These are phyloP conservation scores for Acacia acuminata DNA, from an alignment of 306 rosid species.

Conservation along the genomic window DNA sequence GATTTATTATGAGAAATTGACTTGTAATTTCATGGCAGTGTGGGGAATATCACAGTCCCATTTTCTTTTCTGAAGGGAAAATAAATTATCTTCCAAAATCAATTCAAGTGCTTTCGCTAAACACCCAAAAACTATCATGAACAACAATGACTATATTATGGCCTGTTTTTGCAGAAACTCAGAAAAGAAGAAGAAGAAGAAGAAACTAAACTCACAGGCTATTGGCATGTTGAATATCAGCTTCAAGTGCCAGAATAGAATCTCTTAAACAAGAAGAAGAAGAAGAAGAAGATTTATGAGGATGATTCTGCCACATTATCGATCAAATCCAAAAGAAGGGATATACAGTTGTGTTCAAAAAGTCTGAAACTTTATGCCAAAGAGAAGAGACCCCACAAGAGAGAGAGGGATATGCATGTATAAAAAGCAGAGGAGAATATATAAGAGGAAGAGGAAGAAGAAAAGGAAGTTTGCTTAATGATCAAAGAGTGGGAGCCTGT, in stretches of 20 bases:
- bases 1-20: background rate
- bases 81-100: no score
- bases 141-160: background rate
- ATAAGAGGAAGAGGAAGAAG: background rate
- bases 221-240: conserved; percentile 71
- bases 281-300: conserved; percentile 27
- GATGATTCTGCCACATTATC: conserved; percentile 59
- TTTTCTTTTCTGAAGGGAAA: no score
- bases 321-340: background rate
- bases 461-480: conserved; percentile 31
- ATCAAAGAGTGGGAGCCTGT: conserved; percentile 42
- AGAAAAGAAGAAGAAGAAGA: background rate
- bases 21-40: background rate
- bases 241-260: conserved; percentile 71
- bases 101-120: no score
- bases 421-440: background rate
- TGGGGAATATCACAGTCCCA: background rate
- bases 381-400: background rate
- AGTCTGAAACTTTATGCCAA: conserved; percentile 9
- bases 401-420: conserved; percentile 26
- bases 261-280: conserved; percentile 47
- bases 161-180: background rate
- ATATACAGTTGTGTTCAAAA: background rate
- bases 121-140: background rate
- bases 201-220: conserved; percentile 45